These are phyloP conservation scores for Phialophora tarda DNA, from an alignment of 2,329 filamentous ascomycete genomes.

Conservation along the genomic window DNA sequence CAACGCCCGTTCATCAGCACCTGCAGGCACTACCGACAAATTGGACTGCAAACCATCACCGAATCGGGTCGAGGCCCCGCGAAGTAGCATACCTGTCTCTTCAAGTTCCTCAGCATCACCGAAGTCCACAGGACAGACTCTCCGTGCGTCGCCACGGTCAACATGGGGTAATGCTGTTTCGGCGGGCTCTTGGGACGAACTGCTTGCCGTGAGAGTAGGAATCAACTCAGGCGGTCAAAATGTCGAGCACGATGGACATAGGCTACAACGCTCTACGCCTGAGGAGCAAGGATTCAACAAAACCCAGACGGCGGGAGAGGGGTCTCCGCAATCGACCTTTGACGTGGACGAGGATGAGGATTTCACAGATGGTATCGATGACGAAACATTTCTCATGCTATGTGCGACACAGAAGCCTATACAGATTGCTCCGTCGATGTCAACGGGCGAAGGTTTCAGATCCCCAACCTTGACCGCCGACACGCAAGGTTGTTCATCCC, in stretches of 20 bases:
- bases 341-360: constrained; percentile 24
- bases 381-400: constrained; percentile 30
- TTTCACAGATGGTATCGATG: constrained; percentile 33
- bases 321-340: background rate
- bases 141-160: background rate
- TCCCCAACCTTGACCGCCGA: background rate
- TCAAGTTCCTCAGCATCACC: background rate
- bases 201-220: background rate
- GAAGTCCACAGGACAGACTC: no score
- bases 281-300: background rate
- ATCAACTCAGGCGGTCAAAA: background rate
- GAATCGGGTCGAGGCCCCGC: background rate
- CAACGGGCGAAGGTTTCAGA: background rate
- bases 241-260: background rate
- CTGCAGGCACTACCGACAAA: background rate
- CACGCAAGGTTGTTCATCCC: background rate
- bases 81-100: background rate
- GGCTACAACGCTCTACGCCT: background rate
- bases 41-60: background rate
- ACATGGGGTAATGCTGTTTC: background rate
- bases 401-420: constrained; percentile 23
- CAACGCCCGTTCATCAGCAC: constrained; percentile 7
- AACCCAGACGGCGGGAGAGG: background rate
- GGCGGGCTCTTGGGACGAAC: background rate
- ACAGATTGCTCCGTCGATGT: background rate